Conservation (phyloP, 129 eudicot genomes). For the Escallonia rubra region DNA sequence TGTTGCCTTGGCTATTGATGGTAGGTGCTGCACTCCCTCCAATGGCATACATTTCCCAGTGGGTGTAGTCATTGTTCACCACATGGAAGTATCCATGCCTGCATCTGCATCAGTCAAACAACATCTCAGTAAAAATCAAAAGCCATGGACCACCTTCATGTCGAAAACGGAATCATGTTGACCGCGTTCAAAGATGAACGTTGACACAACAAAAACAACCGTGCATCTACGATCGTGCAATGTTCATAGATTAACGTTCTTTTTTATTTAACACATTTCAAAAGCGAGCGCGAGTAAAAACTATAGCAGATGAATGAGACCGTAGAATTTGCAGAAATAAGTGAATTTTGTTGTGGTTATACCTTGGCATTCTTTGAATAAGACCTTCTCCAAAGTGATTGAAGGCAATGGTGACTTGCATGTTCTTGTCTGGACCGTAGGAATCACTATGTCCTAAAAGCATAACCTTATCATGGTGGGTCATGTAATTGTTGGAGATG, state of each 20-base stretch:
- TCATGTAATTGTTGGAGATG: constrained; percentile 51
- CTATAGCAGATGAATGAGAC: no score
- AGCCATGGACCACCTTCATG: no score
- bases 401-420: constrained; percentile 39
- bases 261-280: no score
- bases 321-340: no score
- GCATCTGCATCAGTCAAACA: constrained; percentile 34
- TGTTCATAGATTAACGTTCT: no score
- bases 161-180: no score
- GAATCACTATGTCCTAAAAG: constrained; percentile 55
- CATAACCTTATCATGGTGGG: constrained; percentile 71
- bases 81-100: constrained; percentile 86
- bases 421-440: constrained; percentile 47
- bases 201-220: no score
- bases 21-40: constrained; percentile 91
- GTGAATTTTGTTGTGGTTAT: neutral
- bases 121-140: neutral
- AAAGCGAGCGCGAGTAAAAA: no score
- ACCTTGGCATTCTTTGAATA: constrained; percentile 22
- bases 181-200: no score
- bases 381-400: constrained; percentile 15
- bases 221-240: no score
- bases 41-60: constrained; percentile 95
- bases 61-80: constrained; percentile 90
- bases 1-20: constrained; percentile 83